Percentiles rank a stretch among this genome's conserved stretches.
Conservation (phyloP, 116 monocot species). For the Phalaenopsis hybrid region DNA sequence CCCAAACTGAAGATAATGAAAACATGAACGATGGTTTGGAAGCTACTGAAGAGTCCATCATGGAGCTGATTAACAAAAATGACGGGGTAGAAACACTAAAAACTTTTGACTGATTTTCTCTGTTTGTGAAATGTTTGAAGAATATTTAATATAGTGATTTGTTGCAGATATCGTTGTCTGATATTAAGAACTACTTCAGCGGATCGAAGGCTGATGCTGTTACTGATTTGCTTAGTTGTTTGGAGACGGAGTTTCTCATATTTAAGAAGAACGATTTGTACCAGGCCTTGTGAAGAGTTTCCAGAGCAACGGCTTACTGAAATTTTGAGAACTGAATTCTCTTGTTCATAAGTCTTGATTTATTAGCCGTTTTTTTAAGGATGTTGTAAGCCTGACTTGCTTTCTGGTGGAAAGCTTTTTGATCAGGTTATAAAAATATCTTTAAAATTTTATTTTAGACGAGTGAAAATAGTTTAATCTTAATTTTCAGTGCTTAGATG, state of each 20-base stretch:
- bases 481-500: too few relatives aligned
- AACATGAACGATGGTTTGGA: slow-evolving; percentile 2
- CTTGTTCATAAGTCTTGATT: neutral
- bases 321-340: neutral
- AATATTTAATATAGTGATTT: neutral
- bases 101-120: too few relatives aligned
- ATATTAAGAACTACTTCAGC: slow-evolving; percentile 45
- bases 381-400: neutral
- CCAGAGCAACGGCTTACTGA: neutral
- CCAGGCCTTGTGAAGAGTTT: slow-evolving; percentile 25
- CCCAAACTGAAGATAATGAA: slow-evolving; percentile 9
- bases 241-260: slow-evolving; percentile 65
- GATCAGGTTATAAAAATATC: too few relatives aligned
- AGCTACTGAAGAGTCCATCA: slow-evolving; percentile 37
- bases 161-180: slow-evolving; percentile 42
- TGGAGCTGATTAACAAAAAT: slow-evolving; percentile 39
- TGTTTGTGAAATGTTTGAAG: neutral
- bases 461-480: too few relatives aligned
- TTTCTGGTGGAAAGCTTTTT: too few relatives aligned
- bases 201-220: slow-evolving; percentile 37
- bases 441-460: too few relatives aligned
- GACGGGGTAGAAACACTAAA: slow-evolving; percentile 37
- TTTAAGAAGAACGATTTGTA: slow-evolving; percentile 75
- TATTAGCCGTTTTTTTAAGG: neutral
- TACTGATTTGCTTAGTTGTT: slow-evolving; percentile 26